Evolutionary conservation across 306 rosid genomes (phyloP).

Genomic region (Lablab purpureus): DNA sequence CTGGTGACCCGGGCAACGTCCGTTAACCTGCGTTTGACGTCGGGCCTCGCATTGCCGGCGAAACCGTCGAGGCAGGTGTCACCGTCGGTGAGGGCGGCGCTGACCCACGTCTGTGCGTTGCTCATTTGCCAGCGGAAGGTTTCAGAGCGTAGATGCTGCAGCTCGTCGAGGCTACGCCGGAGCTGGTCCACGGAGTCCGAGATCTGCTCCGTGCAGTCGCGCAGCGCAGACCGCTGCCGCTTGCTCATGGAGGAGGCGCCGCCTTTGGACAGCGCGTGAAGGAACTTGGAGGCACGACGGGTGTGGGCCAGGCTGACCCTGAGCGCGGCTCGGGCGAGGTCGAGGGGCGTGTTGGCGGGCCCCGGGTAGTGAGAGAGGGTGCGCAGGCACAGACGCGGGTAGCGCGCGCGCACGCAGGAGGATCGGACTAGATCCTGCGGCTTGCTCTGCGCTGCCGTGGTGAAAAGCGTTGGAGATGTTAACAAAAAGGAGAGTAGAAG

Average conservation of each 20-base stretch:
- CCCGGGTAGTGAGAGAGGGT: slow-evolving; percentile 69
- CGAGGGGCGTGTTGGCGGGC: slow-evolving; percentile 59
- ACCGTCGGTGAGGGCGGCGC: slow-evolving; percentile 82
- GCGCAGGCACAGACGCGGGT: slow-evolving; percentile 70
- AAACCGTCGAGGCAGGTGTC: slow-evolving; percentile 82
- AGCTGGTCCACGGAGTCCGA: slow-evolving; percentile 73
- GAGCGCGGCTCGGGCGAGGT: slow-evolving; percentile 69
- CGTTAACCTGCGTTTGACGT: slow-evolving; percentile 55
- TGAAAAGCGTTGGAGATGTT: slow-evolving; percentile 25
- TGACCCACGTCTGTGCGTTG: slow-evolving; percentile 84
- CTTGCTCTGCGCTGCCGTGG: neutral
- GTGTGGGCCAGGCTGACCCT: slow-evolving; percentile 66
- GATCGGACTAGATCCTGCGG: slow-evolving; percentile 69
- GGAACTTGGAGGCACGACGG: slow-evolving; percentile 44
- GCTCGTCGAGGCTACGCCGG: slow-evolving; percentile 56
- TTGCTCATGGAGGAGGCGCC: slow-evolving; percentile 3
- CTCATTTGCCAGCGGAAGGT: slow-evolving; percentile 75
- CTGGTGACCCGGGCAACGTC: slow-evolving; percentile 69
- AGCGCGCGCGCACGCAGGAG: slow-evolving; percentile 72
- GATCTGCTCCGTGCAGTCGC: slow-evolving; percentile 77
- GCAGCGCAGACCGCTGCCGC: slow-evolving; percentile 56
- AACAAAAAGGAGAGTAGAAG: slow-evolving; percentile 25
- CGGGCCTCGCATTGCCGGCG: slow-evolving; percentile 48
- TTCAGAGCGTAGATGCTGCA: slow-evolving; percentile 61
- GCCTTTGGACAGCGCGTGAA: neutral